A percentile compares a stretch with the other conserved stretches of the same genome.
These are phyloP conservation scores for Rickenella mellea DNA, from an alignment of 768 basidiomycete species.

Conservation along the genomic window DNA sequence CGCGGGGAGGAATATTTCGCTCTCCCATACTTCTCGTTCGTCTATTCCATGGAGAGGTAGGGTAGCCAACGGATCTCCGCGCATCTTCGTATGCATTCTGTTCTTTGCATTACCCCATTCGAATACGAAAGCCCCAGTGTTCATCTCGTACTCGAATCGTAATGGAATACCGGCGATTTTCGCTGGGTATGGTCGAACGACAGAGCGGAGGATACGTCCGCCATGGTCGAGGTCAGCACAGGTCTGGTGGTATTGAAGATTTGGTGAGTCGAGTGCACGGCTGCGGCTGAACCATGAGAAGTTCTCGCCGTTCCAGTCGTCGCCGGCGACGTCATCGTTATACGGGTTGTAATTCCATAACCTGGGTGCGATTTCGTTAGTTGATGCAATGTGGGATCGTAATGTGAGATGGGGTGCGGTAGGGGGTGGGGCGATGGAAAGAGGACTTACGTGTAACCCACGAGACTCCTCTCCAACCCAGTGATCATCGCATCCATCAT, in stretches of 20 bases:
- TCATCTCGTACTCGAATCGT: slow-evolving; percentile 68
- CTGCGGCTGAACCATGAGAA: slow-evolving; percentile 84
- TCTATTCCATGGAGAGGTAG: slow-evolving; percentile 32
- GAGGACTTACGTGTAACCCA: slow-evolving; percentile 84
- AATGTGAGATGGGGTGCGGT: too few species aligned
- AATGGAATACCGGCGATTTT: slow-evolving; percentile 84
- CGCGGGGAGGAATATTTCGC: slow-evolving; percentile 77
- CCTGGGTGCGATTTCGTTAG: slow-evolving; percentile 27
- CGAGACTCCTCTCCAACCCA: slow-evolving; percentile 63
- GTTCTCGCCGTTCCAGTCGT: slow-evolving; percentile 94
- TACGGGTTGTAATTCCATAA: slow-evolving; percentile 93
- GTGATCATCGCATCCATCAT: slow-evolving; percentile 96
- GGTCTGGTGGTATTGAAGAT: slow-evolving; percentile 29
- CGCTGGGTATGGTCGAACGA: slow-evolving; percentile 87
- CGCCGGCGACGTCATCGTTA: slow-evolving; percentile 74
- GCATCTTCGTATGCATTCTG: slow-evolving; percentile 4
- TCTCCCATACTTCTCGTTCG: slow-evolving; percentile 39
- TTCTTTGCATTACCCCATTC: slow-evolving; percentile 65
- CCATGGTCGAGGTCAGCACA: slow-evolving; percentile 76
- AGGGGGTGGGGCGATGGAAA: too few species aligned
- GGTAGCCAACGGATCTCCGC: slow-evolving; percentile 9
- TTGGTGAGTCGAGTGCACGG: slow-evolving; percentile 16
- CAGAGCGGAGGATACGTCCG: slow-evolving; percentile 60
- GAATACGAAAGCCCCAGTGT: slow-evolving; percentile 53
- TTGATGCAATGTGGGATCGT: too few species aligned